A percentile compares a stretch with the other conserved stretches of the same genome.
These are phyloP conservation scores for Pythium sp. DNA, from an alignment of 352 stramenopile genomes.

Conservation along the genomic window DNA sequence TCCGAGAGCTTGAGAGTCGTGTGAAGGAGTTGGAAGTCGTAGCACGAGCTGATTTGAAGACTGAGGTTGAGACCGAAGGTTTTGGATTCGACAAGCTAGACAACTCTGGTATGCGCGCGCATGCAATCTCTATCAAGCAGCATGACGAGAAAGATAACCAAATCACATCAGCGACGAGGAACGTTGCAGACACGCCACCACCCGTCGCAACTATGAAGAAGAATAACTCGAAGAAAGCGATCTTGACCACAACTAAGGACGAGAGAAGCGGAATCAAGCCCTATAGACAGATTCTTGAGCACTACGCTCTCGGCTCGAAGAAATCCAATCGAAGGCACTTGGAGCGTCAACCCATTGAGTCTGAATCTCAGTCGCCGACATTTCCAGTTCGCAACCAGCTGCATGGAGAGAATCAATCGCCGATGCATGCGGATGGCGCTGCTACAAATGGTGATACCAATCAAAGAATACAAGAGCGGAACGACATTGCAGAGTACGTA, in stretches of 20 bases:
- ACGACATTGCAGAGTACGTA: neutral
- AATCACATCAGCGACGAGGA: neutral
- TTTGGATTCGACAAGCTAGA: neutral
- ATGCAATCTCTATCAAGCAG: neutral
- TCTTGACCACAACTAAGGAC: neutral
- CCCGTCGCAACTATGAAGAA: neutral
- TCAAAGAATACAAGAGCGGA: neutral
- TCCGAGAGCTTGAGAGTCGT: constrained; percentile 42
- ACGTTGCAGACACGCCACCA: neutral
- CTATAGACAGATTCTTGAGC: constrained; percentile 43
- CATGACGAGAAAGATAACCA: constrained; percentile 11
- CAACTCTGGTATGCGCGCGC: neutral
- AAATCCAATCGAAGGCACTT: constrained; percentile 14
- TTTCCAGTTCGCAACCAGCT: neutral
- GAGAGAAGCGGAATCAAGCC: constrained; percentile 8
- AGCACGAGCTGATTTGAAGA: neutral
- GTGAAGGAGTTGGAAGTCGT: constrained; percentile 39
- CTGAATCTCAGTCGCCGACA: neutral
- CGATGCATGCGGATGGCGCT: neutral
- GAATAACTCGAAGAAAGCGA: constrained; percentile 5
- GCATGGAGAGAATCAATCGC: neutral
- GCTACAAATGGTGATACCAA: neutral
- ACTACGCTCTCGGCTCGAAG: constrained; percentile 29
- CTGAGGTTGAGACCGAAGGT: neutral
- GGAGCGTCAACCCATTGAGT: neutral